Percentiles rank a stretch among this genome's conserved stretches.
Conservation (phyloP, 768 basidiomycete species). For the Lactarius sp. region DNA sequence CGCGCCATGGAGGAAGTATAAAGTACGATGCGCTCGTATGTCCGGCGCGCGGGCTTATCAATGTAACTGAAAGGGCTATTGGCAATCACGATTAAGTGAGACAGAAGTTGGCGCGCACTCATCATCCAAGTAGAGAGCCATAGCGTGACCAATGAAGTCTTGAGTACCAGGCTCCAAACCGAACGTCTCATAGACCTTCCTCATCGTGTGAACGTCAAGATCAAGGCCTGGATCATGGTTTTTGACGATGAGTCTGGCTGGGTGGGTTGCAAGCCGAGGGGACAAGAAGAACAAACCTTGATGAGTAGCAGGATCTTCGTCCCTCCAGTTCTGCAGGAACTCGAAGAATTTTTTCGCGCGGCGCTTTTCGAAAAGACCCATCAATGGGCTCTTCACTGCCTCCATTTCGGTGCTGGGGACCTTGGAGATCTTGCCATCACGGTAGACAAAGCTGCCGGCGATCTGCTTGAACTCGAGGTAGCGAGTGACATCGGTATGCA, state of each 20-base stretch:
- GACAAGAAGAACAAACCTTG: slow-evolving; percentile 55
- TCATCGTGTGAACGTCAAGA: slow-evolving; percentile 90
- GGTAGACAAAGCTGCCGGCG: slow-evolving; percentile 95
- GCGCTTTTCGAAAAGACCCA: slow-evolving; percentile 99
- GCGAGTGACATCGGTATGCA: slow-evolving; percentile 97
- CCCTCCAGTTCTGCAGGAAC: slow-evolving; percentile 93
- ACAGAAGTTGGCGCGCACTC: slow-evolving; percentile 61
- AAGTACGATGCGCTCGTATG: slow-evolving; percentile 92
- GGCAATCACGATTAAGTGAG: not conserved
- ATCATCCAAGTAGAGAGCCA: slow-evolving; percentile 97
- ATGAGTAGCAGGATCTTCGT: slow-evolving; percentile 93
- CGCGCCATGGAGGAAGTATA: slow-evolving; percentile 99
- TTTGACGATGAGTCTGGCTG: not conserved
- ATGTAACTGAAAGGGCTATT: slow-evolving; percentile 62
- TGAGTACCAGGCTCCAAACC: slow-evolving; percentile 96
- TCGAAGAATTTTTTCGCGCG: slow-evolving; percentile 98
- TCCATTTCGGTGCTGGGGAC: slow-evolving; percentile 98
- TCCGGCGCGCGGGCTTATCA: slow-evolving; percentile 80
- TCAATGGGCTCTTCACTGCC: slow-evolving; percentile 89
- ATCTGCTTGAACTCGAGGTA: slow-evolving; percentile 99
- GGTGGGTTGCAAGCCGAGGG: not conserved
- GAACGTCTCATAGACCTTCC: slow-evolving; percentile 92
- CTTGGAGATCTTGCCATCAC: slow-evolving; percentile 95
- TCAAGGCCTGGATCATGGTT: slow-evolving; percentile 57
- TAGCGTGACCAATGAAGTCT: slow-evolving; percentile 98